A percentile compares a stretch with the other conserved stretches of the same genome.
phyloP scores from a whole-genome alignment of 805 yeast genomes.

The Metschnikowia rubicola region DNA sequence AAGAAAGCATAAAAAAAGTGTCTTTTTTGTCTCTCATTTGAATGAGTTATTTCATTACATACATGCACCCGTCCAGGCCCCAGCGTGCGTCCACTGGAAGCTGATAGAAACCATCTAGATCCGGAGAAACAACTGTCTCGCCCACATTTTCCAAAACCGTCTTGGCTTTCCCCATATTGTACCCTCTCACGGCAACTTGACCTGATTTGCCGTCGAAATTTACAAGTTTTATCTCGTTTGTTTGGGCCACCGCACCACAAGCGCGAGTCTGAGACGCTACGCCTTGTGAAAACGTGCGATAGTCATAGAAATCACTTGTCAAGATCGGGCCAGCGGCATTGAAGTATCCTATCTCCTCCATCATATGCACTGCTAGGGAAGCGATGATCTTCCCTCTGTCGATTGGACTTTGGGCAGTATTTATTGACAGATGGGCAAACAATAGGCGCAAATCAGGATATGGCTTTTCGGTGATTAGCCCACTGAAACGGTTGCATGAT shows the following conservation, averaged over 20 bases:
- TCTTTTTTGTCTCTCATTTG: background rate
- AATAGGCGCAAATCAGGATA: constrained; percentile 37
- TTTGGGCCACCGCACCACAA: constrained; percentile 55
- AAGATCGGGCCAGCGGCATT: constrained; percentile 57
- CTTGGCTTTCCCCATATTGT: constrained; percentile 53
- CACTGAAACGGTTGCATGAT: constrained; percentile 48
- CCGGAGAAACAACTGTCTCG: constrained; percentile 11
- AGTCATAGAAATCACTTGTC: constrained; percentile 59
- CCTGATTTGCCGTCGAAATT: constrained; percentile 42
- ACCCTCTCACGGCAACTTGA: constrained; percentile 57
- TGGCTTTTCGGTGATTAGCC: constrained; percentile 11
- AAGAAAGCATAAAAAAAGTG: background rate
- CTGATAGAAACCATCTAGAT: constrained; percentile 39
- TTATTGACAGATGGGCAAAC: constrained; percentile 34
- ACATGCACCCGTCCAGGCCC: constrained; percentile 73
- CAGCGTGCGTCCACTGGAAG: constrained; percentile 51
- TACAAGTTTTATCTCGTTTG: constrained; percentile 54
- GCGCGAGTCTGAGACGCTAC: background rate
- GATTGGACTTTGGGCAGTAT: constrained; percentile 18
- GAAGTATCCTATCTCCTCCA: constrained; percentile 46
- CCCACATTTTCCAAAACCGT: constrained; percentile 19
- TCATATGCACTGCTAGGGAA: constrained; percentile 45
- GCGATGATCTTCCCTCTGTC: constrained; percentile 44
- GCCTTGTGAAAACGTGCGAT: constrained; percentile 40
- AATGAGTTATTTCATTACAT: constrained; percentile 25